Evolutionary conservation across 2,329 filamentous ascomycete species (phyloP).

Genomic region (Penicillium nordicum): DNA sequence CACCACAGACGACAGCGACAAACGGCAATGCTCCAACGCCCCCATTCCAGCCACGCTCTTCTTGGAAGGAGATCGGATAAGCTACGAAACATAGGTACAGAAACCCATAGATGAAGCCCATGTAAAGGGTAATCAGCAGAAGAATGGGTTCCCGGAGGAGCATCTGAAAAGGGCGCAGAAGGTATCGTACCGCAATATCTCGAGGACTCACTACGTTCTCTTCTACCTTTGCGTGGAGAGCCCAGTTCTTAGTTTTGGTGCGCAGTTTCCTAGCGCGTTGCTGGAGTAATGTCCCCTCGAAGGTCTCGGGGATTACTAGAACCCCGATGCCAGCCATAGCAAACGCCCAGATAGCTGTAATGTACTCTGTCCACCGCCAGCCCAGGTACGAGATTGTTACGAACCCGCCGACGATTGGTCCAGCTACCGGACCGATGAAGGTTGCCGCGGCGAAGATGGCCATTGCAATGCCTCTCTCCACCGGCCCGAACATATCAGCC

Average conservation of each 20-base stretch:
- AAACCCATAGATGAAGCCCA: constrained; percentile 35
- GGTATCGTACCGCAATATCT: constrained; percentile 9
- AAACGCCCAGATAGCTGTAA: constrained; percentile 50
- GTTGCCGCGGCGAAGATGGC: constrained; percentile 45
- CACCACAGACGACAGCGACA: constrained; percentile 46
- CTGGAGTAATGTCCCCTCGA: constrained; percentile 41
- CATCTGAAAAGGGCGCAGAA: constrained; percentile 23
- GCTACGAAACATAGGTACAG: constrained; percentile 33
- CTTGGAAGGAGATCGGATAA: constrained; percentile 38
- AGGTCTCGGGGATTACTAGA: constrained; percentile 52
- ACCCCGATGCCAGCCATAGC: constrained; percentile 44
- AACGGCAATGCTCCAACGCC: constrained; percentile 48
- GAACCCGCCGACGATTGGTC: constrained; percentile 51
- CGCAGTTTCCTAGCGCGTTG: constrained; percentile 45
- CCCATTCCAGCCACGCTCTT: constrained; percentile 42
- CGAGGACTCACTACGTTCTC: constrained; percentile 8
- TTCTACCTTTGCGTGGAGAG: constrained; percentile 37
- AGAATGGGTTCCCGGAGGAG: constrained; percentile 44
- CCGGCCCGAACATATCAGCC: constrained; percentile 49
- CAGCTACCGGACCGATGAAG: constrained; percentile 50
- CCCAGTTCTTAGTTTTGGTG: constrained; percentile 46
- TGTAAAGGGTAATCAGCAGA: constrained; percentile 43
- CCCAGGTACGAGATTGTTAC: constrained; percentile 49
- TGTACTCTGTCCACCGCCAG: constrained; percentile 58
- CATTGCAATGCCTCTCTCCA: constrained; percentile 47